A percentile compares a stretch with the other conserved stretches of the same genome.
Conservation (phyloP, 257 asterid species). For the Solanum pinnatisectum region DNA sequence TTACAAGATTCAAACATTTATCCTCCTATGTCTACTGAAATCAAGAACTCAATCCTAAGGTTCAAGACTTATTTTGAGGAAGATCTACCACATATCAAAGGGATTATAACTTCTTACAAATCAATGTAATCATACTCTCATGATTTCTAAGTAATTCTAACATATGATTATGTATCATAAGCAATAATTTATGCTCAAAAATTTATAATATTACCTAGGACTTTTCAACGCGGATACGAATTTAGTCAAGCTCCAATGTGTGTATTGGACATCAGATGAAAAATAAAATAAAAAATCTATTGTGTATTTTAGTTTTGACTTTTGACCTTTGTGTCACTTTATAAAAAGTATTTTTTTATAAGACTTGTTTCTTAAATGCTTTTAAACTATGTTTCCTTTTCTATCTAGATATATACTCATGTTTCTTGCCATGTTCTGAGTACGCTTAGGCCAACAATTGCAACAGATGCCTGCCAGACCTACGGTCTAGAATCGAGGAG, state of each 20-base stretch:
- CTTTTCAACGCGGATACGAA: accelerated
- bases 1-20: background rate
- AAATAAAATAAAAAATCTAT: too few relatives aligned
- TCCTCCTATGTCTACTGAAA: background rate
- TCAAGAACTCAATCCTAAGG: background rate
- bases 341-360: background rate
- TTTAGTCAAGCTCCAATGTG: too few relatives aligned
- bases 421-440: too few relatives aligned
- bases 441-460: background rate
- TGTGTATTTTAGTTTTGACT: background rate
- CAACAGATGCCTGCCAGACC: too few relatives aligned
- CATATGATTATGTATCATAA: background rate
- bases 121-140: background rate
- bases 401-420: background rate
- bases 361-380: background rate
- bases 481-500: background rate
- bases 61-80: background rate
- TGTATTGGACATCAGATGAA: background rate
- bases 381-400: background rate
- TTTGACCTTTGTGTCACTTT: background rate
- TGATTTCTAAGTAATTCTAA: background rate
- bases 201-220: background rate
- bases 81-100: background rate
- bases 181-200: background rate
- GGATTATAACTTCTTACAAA: background rate